Percentiles rank a stretch among this genome's conserved stretches.
phyloP scores from a whole-genome alignment of 139 green algal species.

The Microglena sp. region DNA sequence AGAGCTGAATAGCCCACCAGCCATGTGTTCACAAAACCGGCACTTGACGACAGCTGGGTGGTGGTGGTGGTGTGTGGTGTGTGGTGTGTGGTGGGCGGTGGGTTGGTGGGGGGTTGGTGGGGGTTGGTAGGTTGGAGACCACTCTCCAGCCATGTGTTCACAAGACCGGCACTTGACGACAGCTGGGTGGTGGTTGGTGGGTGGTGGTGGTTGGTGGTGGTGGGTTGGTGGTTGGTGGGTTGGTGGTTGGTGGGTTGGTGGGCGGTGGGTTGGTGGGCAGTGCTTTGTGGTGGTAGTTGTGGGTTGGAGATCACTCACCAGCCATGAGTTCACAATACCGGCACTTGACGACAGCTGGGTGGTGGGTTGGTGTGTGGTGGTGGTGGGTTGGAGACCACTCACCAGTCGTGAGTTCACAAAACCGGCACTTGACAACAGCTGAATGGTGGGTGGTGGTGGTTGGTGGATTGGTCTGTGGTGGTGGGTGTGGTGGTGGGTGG shows the following conservation, averaged over 20 bases:
- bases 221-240: too few relatives aligned
- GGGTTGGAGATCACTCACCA: not conserved
- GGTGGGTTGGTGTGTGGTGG: not conserved
- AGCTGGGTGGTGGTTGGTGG: too few relatives aligned
- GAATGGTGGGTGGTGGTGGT: too few relatives aligned
- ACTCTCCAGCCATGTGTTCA: slow-evolving; percentile 18
- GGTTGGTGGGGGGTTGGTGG: not conserved
- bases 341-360: not conserved
- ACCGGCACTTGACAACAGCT: too few relatives aligned
- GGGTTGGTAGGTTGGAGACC: not conserved
- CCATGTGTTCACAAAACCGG: slow-evolving; percentile 67
- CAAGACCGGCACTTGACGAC: slow-evolving; percentile 8
- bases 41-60: slow-evolving; percentile 21
- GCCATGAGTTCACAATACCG: not conserved
- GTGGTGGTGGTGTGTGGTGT: not conserved
- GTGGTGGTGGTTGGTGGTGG: too few relatives aligned
- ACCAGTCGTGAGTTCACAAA: too few relatives aligned
- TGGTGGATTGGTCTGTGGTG: too few relatives aligned
- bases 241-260: too few relatives aligned
- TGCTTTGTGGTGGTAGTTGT: not conserved
- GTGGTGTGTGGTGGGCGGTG: not conserved
- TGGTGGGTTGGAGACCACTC: too few relatives aligned
- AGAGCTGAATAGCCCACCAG: slow-evolving; percentile 62
- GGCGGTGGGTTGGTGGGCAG: too few relatives aligned
- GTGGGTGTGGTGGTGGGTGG: too few relatives aligned